phyloP scores from a whole-genome alignment of 2,329 filamentous ascomycete genomes.

The Penicillium sp. region DNA sequence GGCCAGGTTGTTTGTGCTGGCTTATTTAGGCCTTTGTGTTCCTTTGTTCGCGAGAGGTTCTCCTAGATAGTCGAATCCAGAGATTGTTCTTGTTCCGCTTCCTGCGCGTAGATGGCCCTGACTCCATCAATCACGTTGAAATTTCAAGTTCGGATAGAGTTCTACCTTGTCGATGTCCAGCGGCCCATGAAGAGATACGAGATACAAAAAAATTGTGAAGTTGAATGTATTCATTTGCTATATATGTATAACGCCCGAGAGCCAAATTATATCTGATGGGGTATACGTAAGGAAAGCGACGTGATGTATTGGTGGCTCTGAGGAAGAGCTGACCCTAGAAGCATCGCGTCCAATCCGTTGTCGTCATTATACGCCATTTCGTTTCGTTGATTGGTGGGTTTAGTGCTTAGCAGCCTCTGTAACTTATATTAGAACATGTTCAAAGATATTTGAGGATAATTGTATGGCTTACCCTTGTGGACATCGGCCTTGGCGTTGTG shows the following conservation, averaged over 20 bases:
- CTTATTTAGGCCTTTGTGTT: too few relatives aligned
- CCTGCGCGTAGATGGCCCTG: too few relatives aligned
- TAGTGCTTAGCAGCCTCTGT: slow-evolving; percentile 28
- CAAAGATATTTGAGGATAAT: neutral
- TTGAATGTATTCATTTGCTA: neutral
- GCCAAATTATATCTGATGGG: slow-evolving; percentile 8
- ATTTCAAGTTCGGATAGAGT: too few relatives aligned
- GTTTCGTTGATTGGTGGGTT: neutral
- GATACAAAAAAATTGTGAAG: neutral
- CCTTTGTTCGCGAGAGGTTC: too few relatives aligned
- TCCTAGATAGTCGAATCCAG: too few relatives aligned
- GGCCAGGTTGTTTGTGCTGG: too few relatives aligned
- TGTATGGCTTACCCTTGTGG: slow-evolving; percentile 28
- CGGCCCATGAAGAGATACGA: too few relatives aligned
- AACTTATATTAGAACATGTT: slow-evolving; percentile 8
- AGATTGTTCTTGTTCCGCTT: too few relatives aligned
- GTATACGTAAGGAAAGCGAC: slow-evolving; percentile 10
- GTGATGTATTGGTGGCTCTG: neutral
- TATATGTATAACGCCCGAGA: slow-evolving; percentile 1
- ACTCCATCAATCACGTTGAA: too few relatives aligned
- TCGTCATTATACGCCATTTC: slow-evolving; percentile 7
- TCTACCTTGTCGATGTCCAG: too few relatives aligned
- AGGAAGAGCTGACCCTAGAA: neutral
- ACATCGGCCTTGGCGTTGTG: slow-evolving; percentile 51
- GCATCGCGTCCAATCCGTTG: neutral